Evolutionary conservation across 495 filamentous ascomycete genomes (phyloP).

Genomic region (Diplogelasinospora grovesii): DNA sequence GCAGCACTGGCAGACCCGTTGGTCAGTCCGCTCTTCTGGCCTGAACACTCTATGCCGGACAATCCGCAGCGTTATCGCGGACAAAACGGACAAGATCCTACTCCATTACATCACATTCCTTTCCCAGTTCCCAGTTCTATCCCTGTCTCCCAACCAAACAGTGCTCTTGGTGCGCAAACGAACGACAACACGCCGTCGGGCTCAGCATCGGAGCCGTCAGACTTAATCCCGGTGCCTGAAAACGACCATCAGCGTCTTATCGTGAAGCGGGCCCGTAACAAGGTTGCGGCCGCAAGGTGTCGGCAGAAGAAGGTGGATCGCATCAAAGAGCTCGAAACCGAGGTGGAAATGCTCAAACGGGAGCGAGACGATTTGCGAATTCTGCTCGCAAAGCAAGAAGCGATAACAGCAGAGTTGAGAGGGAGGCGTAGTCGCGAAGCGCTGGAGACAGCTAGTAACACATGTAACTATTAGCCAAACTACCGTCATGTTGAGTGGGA

Average conservation of each 20-base stretch:
- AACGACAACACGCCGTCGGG: too few relatives aligned
- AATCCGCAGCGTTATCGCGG: too few relatives aligned
- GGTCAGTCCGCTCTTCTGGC: too few relatives aligned
- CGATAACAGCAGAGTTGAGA: conserved; percentile 44
- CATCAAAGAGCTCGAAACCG: conserved; percentile 55
- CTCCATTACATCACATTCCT: too few relatives aligned
- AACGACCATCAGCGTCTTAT: conserved; percentile 15
- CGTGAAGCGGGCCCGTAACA: conserved; percentile 59
- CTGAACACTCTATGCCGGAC: too few relatives aligned
- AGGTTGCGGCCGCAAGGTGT: conserved; percentile 63
- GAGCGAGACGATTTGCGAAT: conserved; percentile 63
- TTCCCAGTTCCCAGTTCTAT: too few relatives aligned
- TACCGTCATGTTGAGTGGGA: conserved; percentile 3
- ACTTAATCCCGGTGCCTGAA: too few relatives aligned
- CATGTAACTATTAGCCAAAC: neutral
- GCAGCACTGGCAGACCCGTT: too few relatives aligned
- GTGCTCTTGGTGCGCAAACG: too few relatives aligned
- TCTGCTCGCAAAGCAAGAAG: conserved; percentile 55
- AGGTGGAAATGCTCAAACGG: conserved; percentile 50
- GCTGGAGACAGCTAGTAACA: conserved; percentile 1
- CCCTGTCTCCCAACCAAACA: too few relatives aligned
- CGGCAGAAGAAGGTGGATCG: conserved; percentile 63
- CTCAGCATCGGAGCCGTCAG: too few relatives aligned
- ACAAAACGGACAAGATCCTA: too few relatives aligned
- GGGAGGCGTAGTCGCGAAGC: conserved; percentile 28